Conservation (phyloP, 1,284 basidiomycete genomes). For the Moesziomyces sp. region DNA sequence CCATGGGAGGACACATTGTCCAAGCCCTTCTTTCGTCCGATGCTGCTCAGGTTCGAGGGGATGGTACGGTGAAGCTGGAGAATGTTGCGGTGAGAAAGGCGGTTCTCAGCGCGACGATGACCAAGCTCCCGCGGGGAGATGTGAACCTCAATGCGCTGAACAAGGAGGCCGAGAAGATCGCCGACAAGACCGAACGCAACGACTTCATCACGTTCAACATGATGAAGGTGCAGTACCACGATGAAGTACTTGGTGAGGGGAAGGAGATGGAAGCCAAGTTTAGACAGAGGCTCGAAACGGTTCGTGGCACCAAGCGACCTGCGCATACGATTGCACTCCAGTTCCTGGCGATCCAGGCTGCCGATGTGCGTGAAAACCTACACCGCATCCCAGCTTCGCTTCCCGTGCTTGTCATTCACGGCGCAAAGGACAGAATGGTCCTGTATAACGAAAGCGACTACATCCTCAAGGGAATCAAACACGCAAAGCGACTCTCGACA, state of each 20-base stretch:
- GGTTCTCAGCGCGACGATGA: slow-evolving; percentile 61
- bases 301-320: slow-evolving; percentile 32
- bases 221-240: slow-evolving; percentile 59
- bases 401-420: slow-evolving; percentile 57
- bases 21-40: slow-evolving; percentile 52
- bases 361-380: slow-evolving; percentile 37
- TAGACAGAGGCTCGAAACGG: slow-evolving; percentile 21
- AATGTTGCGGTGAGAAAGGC: slow-evolving; percentile 48
- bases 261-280: slow-evolving; percentile 14
- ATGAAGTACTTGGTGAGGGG: slow-evolving; percentile 21
- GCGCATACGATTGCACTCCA: slow-evolving; percentile 47
- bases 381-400: slow-evolving; percentile 27
- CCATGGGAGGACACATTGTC: slow-evolving; percentile 64
- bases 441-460: slow-evolving; percentile 49
- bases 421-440: slow-evolving; percentile 60
- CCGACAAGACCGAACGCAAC: slow-evolving; percentile 33
- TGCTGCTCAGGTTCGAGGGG: neutral
- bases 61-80: slow-evolving; percentile 9
- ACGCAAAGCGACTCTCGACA: slow-evolving; percentile 39
- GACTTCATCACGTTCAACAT: slow-evolving; percentile 40
- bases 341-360: slow-evolving; percentile 50
- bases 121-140: slow-evolving; percentile 59
- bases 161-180: slow-evolving; percentile 19
- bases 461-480: slow-evolving; percentile 37
- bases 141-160: slow-evolving; percentile 30